A percentile compares a stretch with the other conserved stretches of the same genome.
Conservation (phyloP, 768 basidiomycete species). For the Kwoniella sp. region DNA sequence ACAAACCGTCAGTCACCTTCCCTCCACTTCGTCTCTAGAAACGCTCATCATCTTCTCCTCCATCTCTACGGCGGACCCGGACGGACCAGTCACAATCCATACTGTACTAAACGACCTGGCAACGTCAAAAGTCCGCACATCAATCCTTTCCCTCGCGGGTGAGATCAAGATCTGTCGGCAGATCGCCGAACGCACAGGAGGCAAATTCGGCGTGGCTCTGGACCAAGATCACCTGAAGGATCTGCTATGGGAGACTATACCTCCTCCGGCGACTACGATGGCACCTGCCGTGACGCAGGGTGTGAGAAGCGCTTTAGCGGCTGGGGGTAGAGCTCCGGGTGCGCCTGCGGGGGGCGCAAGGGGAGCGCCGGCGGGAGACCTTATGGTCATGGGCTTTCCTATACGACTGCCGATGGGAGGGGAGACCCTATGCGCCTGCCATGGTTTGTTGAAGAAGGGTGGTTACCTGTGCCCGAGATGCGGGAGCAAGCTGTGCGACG, state of each 20-base stretch:
- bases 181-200: conserved; percentile 84
- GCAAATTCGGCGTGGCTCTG: conserved; percentile 88
- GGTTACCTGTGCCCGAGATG: conserved; percentile 96
- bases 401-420: conserved; percentile 75
- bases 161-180: conserved; percentile 98
- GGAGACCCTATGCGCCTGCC: conserved; percentile 84
- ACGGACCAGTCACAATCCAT: conserved; percentile 67
- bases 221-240: conserved; percentile 98
- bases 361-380: conserved; percentile 55
- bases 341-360: conserved; percentile 53
- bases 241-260: conserved; percentile 87
- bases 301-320: conserved; percentile 54
- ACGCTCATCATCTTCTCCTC: conserved; percentile 91
- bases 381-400: conserved; percentile 99
- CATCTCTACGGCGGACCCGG: conserved; percentile 92
- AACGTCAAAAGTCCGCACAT: conserved; percentile 79
- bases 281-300: conserved; percentile 38
- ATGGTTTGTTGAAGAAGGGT: conserved; percentile 82
- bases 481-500: conserved; percentile 87
- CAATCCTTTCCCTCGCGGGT: conserved; percentile 87
- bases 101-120: conserved; percentile 84
- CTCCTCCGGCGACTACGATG: conserved; percentile 68
- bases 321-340: conserved; percentile 49
- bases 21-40: conserved; percentile 93
- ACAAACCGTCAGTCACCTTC: conserved; percentile 98